Conservation (phyloP, 73 alveolate genomes). For the Stentor coeruleus region DNA sequence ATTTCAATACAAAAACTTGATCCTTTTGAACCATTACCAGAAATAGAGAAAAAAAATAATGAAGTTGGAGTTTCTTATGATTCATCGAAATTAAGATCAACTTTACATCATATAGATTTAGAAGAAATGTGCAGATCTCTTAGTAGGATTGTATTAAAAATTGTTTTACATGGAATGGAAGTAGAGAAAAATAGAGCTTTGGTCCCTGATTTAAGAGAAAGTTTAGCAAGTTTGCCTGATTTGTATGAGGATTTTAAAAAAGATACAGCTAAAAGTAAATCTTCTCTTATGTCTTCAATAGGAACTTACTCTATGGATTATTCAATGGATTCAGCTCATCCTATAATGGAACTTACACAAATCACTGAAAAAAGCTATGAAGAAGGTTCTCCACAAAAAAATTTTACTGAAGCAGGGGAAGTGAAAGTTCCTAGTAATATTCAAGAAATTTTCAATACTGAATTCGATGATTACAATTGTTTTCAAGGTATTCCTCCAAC, state of each 20-base stretch:
- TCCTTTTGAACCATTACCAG: slow-evolving; percentile 29
- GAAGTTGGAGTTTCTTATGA: slow-evolving; percentile 43
- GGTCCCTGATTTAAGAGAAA: background rate
- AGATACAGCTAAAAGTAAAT: background rate
- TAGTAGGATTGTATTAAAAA: slow-evolving; percentile 40
- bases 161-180: slow-evolving; percentile 33
- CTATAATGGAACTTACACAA: background rate
- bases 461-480: slow-evolving; percentile 11
- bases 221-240: slow-evolving; percentile 6
- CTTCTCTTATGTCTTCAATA: slow-evolving; percentile 8
- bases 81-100: slow-evolving; percentile 43
- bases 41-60: slow-evolving; percentile 17
- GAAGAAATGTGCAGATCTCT: slow-evolving; percentile 59
- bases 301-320: slow-evolving; percentile 8
- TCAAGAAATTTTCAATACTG: slow-evolving; percentile 11
- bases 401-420: slow-evolving; percentile 12
- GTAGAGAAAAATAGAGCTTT: slow-evolving; percentile 7
- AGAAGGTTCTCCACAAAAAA: slow-evolving; percentile 22
- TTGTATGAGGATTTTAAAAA: background rate
- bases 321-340: background rate
- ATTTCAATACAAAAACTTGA: background rate
- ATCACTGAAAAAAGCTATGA: slow-evolving; percentile 13
- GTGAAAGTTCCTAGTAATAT: slow-evolving; percentile 6
- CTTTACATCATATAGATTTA: slow-evolving; percentile 50
- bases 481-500: slow-evolving; percentile 1